Evolutionary conservation across 179 eudicot genomes (phyloP), one percentile per base, ranked within the genome.

Genomic region (Sideroxylon spinosum): DNA sequence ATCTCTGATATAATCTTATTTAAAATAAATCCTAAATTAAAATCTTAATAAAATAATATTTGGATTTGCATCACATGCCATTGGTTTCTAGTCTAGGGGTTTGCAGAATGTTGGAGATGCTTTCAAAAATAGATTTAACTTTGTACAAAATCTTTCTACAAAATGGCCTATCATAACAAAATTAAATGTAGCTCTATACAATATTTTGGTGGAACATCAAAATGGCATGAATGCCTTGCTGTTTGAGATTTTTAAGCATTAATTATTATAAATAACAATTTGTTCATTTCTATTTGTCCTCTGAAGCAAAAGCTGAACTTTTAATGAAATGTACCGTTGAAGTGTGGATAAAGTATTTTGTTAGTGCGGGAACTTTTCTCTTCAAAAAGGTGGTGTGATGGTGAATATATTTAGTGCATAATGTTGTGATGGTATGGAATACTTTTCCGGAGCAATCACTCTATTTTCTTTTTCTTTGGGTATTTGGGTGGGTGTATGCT

Each of bases 271-370:
- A 68, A 49, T 44, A 22, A n/a, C 55, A 60, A 50, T 49, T 49
- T 19, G 23, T 22, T 71, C 7, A n/a, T 55, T 72, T 52, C 22
- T 72, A 14, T 25, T 52, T 53, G 11, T 32, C 7, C 20, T 70
- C 14, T 72, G 76, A 26, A 7, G 76, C 63, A 72, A 29, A 71
- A 53, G 62, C 63, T 72, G 63, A 28, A 28, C 48, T 53, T 53
- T 72, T 7, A 14, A 28, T 26, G 61, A 28, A 28, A 25, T 28
- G 29, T 71, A n/a, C 4, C 20, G 8, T n/a, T 20, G 7, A 20
- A 37, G 44, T 37, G 32, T 44, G 32, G 32, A 70, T 49, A 32
- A 13, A 71, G 4, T 16, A 29, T 29, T 17, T 73, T 20, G 19
- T 48, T 56, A 48, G 29, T 16, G 19, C 19, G 37, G 76, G 48